These are phyloP conservation scores for Ophiostoma perfectum DNA, from an alignment of 2,329 filamentous ascomycete genomes.

Conservation along the genomic window DNA sequence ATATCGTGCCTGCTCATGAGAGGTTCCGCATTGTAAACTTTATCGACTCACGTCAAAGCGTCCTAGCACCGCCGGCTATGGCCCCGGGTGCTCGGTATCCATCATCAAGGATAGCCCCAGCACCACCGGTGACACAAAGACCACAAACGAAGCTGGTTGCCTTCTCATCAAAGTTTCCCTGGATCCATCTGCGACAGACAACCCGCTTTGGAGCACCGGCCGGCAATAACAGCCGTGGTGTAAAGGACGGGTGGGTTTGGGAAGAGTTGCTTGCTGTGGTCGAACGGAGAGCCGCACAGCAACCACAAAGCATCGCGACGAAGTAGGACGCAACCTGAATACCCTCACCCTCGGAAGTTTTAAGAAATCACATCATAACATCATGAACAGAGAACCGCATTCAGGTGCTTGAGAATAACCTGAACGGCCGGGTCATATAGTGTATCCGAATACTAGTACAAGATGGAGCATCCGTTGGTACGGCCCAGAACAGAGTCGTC, in stretches of 20 bases:
- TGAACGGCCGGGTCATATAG: background rate
- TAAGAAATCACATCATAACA: background rate
- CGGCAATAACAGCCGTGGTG: slow-evolving; percentile 23
- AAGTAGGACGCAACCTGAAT: no score
- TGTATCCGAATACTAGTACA: background rate
- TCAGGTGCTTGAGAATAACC: background rate
- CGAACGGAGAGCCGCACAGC: slow-evolving; percentile 19
- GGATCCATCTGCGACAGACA: slow-evolving; percentile 32
- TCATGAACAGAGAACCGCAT: background rate
- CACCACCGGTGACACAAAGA: slow-evolving; percentile 1
- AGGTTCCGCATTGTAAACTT: slow-evolving; percentile 40
- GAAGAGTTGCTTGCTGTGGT: slow-evolving; percentile 31
- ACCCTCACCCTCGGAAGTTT: background rate
- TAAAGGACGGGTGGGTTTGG: slow-evolving; percentile 37
- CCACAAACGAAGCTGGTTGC: background rate
- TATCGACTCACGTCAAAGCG: slow-evolving; percentile 15
- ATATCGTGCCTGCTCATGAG: slow-evolving; percentile 32
- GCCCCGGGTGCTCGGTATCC: background rate
- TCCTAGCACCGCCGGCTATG: slow-evolving; percentile 29
- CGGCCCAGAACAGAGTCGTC: no score
- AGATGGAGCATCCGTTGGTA: background rate
- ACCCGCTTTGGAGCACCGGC: slow-evolving; percentile 33
- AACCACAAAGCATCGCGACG: no score
- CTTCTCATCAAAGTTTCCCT: slow-evolving; percentile 32
- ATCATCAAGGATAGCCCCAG: slow-evolving; percentile 28